Conservation (phyloP, 2,329 filamentous ascomycete species). For the Cryphonectria radicalis region DNA sequence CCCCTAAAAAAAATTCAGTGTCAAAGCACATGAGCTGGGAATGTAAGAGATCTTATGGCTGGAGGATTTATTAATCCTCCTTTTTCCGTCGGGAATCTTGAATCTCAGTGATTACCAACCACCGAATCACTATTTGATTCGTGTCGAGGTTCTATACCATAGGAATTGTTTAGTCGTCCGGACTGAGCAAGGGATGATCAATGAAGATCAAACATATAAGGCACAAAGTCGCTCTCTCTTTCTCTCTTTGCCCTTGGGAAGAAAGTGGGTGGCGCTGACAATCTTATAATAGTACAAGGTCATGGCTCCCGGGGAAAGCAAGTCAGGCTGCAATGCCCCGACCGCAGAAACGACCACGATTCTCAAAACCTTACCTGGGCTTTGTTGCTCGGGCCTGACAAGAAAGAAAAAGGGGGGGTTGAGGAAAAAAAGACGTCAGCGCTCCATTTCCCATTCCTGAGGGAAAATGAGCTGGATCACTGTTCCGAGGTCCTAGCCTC, state of each 20-base stretch:
- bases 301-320: conserved; percentile 1
- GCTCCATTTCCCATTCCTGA: background rate
- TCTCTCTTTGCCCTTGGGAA: background rate
- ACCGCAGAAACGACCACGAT: background rate
- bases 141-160: background rate
- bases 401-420: no score
- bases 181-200: background rate
- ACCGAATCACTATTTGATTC: background rate
- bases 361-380: background rate
- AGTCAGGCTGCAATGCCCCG: background rate
- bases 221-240: background rate
- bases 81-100: background rate
- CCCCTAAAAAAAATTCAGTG: background rate
- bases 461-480: background rate
- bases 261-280: conserved; percentile 1
- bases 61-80: background rate
- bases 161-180: background rate
- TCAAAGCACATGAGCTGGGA: background rate
- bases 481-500: background rate
- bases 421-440: no score
- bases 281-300: background rate
- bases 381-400: background rate
- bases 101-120: background rate
- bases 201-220: background rate
- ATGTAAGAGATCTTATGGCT: background rate